Evolutionary conservation across 2,329 filamentous ascomycete genomes (phyloP), one percentile per base, ranked within the genome.

Genomic region (Myotisia sp.): DNA sequence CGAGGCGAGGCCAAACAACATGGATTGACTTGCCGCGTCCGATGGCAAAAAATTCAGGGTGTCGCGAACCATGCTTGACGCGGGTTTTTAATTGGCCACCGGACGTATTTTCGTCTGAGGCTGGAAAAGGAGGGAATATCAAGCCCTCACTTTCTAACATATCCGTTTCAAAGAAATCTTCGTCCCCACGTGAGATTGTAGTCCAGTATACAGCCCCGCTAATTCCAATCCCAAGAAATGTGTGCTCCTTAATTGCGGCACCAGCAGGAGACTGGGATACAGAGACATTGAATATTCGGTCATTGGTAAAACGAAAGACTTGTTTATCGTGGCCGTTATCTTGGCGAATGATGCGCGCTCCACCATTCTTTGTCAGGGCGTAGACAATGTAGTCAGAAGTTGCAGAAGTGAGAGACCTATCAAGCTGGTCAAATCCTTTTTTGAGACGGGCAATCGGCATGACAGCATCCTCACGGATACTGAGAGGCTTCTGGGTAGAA

Each of bases 161-260:
- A 36, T 78, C 70, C 45, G 82, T 75, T 36, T 83, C 79, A 33
- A 90, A 76, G 40, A 83, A 68, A 47, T 93, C 84, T 47, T 81
- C 81, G 44, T 81, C 71, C 32, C 76, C 70, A 35, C 82, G 77
- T 40, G 74, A 78, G 45, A 92, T 74, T 51, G 81, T 71, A 7
- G 85, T 77, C 81, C 90, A 98, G 63, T 95, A 94, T n/a, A 95
- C 84, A 6, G 86, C 82, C 28, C 90, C 92, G 49, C 87, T 92
- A 47, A 94, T 79, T 39, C 87, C 87, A 37, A 90, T 95, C 26
- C 82, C 87, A 37, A 98, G 77, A 35, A 95, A 79, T 29, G 81
- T 74, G 55, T 98, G 85, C 35, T 77, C 73, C 23, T 76, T 74
- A 13, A 68, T 60, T 12, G 64, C 59, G 26, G 59, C 53, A 12